Conservation (phyloP, 371 early-diverging fungal species). For the Syncephalastrum racemosum region DNA sequence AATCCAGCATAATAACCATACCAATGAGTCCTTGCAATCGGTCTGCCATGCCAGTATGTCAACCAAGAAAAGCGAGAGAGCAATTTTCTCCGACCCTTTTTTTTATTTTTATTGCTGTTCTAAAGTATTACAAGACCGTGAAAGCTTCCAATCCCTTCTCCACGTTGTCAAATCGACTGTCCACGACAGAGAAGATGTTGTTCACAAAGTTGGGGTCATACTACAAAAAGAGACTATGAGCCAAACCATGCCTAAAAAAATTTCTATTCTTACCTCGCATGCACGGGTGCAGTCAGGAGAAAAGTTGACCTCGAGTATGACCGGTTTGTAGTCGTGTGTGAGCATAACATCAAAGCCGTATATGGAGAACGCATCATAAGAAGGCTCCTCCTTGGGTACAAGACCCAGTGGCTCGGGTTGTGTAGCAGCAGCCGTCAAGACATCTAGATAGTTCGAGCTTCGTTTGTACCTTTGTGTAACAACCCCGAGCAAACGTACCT, state of each 20-base stretch:
- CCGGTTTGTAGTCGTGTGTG: constrained; percentile 49
- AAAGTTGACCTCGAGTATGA: constrained; percentile 56
- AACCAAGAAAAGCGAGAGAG: no score
- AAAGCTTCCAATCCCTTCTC: constrained; percentile 51
- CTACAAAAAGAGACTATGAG: constrained; percentile 8
- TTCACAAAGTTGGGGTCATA: constrained; percentile 60
- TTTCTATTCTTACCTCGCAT: constrained; percentile 37
- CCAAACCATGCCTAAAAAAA: neutral
- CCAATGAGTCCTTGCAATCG: constrained; percentile 22
- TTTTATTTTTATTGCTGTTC: neutral
- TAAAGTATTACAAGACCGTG: constrained; percentile 34
- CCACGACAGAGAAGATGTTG: constrained; percentile 51
- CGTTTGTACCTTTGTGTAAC: neutral
- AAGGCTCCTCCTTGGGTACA: constrained; percentile 17
- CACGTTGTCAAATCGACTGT: constrained; percentile 40
- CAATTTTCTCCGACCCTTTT: neutral
- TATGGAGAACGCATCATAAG: constrained; percentile 48
- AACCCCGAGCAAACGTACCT: constrained; percentile 18
- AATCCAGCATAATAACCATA: neutral
- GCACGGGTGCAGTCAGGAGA: constrained; percentile 59
- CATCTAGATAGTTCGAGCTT: constrained; percentile 24
- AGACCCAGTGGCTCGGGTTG: constrained; percentile 52
- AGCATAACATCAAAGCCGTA: constrained; percentile 62
- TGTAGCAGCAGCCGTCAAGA: constrained; percentile 47
- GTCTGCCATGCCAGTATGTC: constrained; percentile 10